Conservation (phyloP, 768 basidiomycete species). For the Clavaria fumosa region DNA sequence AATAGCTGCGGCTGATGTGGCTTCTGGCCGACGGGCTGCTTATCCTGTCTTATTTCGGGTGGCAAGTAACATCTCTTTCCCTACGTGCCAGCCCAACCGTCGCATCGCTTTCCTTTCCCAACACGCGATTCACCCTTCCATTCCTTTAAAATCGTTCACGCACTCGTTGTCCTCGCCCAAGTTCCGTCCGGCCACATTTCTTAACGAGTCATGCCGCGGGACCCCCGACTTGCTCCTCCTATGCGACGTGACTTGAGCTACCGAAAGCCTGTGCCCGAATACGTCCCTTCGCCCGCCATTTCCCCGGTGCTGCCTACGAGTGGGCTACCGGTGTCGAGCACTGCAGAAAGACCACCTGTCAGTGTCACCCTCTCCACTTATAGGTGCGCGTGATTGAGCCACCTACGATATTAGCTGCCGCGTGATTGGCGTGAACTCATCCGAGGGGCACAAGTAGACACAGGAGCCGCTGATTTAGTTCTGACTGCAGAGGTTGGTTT, state of each 20-base stretch:
- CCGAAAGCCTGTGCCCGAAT: slow-evolving; percentile 55
- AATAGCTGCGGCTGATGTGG: too few species aligned
- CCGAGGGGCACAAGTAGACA: slow-evolving; percentile 9
- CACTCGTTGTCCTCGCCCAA: too few species aligned
- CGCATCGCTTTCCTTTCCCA: too few species aligned
- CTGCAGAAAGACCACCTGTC: slow-evolving; percentile 3
- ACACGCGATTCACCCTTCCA: too few species aligned
- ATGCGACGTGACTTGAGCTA: slow-evolving; percentile 32
- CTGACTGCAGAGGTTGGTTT: too few species aligned
- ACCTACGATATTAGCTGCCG: slow-evolving; percentile 16
- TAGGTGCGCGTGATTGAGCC: neutral
- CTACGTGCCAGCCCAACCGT: too few species aligned
- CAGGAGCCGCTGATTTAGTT: slow-evolving; percentile 1
- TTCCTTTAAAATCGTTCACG: too few species aligned
- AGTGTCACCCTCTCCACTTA: slow-evolving; percentile 1
- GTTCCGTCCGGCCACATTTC: too few species aligned
- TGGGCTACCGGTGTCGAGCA: slow-evolving; percentile 6
- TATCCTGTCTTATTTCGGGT: too few species aligned
- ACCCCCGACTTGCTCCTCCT: slow-evolving; percentile 4
- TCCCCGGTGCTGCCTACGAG: slow-evolving; percentile 18
- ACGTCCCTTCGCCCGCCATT: slow-evolving; percentile 48
- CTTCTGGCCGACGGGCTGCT: too few species aligned
- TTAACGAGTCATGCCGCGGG: too few species aligned
- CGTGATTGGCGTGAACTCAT: slow-evolving; percentile 23
- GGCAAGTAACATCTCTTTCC: too few species aligned